Base-by-base conservation (phyloP, 805 yeast species). In the Yarrowia keelungensis region DNA sequence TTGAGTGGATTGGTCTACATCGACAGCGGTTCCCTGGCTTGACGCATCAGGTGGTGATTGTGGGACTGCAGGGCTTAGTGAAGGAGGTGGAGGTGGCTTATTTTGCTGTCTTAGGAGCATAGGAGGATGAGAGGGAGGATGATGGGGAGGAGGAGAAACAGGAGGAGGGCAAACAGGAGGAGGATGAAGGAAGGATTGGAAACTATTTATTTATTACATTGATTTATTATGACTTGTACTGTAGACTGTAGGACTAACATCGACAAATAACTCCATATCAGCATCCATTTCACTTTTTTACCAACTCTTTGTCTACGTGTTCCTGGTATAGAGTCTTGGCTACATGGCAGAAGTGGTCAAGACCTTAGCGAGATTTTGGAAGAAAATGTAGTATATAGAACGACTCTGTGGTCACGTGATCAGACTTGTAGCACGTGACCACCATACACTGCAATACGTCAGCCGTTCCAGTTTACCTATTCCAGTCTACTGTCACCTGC, bases 1-100 rank as follows among this genome's bases (percentile, higher is more conserved):
- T 95, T 69, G 99, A 95, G 76, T 95, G 99, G 99, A 90, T 95
- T 80, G 99, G 99, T 1, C 82, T 95, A 39, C 95, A 95, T 76
- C 83, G 98, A 72, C 85, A 89, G 73, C 86, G 88, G 72, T 87
- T 95, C 72, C 99, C 99, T 0, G 87, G 90, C 49, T 83, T 90
- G 69, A 89, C 97, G 0, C 98, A 95, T 75, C 94, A 92, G 76
- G 81, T 86, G 70, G 86, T 88, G 0, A 89, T 93, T 62, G 84
- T 89, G 14, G 85, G 88, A 1, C 80, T 95, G 65, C 97, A 92
- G 74, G 85, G 86, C 69, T 73, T 92, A 69, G 91, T 91, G 12
- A 86, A 85, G 58, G 88, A 91, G 73, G 89, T 91, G 12, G 68
- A 65, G 38, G 49, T 43, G 26, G 59, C 68, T 15, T 65, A 65